Base-by-base conservation (phyloP, 2,329 filamentous ascomycete genomes). In the Biscogniauxia sp. region DNA sequence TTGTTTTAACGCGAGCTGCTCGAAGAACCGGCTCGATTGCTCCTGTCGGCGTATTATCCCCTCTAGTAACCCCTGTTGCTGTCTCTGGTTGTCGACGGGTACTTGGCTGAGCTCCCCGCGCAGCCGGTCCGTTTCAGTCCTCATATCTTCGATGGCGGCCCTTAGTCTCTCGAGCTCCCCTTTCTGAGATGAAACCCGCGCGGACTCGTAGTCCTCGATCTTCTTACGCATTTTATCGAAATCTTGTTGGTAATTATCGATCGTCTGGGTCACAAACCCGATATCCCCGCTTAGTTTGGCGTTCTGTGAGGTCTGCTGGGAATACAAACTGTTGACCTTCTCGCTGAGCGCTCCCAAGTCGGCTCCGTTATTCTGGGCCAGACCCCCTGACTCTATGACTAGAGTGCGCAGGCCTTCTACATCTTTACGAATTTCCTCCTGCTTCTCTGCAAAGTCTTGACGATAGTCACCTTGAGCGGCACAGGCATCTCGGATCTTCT, bases 371-470 rank as follows among this genome's bases (percentile, higher is more conserved):
- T 6, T 45, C 37, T 45, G 37, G 17, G 11, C 37, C n/a, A 45
- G 13, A 1, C 37, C 37, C 37, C 37, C 37, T n/a, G 37, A 15
- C 37, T 45, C 37, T n/a, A 13, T n/a, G 11, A 45, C 15, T 6
- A 53, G 17, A 25, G 13, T 20, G 32, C 25, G 52, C 6, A 53
- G 23, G 23, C 52, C 28, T 2, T 25, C 52, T 32, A 26, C 15
- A 28, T 53, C 52, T 28, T 28, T 25, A 9, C 52, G 52, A 17
- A 53, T n/a, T 28, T 28, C 23, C 23, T 23, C 52, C 52, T 26
- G 23, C 17, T 53, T 25, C 52, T 53, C 23, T 5, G 25, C 23
- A 28, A 53, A 26, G 56, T 62, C n/a, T 3, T 55, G 50, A 60
- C 61, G 37, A 45, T 45, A n/a, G 37, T 45, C 15, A n/a, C 37